Conservation (phyloP, 1,284 basidiomycete genomes). For the Athelia psychrophila region DNA sequence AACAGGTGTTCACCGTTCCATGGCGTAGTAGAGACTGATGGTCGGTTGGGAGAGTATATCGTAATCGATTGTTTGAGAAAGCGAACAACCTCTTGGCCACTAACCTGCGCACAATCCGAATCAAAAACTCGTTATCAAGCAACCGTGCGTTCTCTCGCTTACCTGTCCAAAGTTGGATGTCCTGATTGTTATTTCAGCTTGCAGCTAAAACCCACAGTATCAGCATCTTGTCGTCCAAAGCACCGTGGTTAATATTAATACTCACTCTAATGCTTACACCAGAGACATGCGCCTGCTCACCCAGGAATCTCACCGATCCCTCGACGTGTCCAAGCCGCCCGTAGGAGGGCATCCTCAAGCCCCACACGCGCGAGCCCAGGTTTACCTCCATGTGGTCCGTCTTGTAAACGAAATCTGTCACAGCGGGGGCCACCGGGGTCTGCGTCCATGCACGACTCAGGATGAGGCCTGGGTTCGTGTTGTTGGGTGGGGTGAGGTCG, state of each 20-base stretch:
- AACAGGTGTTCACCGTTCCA: constrained; percentile 33
- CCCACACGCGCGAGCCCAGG: constrained; percentile 39
- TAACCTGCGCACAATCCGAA: too few relatives aligned
- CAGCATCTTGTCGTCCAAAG: background rate
- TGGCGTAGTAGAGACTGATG: constrained; percentile 14
- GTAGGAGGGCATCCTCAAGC: constrained; percentile 36
- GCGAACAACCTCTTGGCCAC: background rate
- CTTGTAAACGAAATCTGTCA: constrained; percentile 28
- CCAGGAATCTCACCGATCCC: constrained; percentile 34
- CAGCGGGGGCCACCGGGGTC: too few relatives aligned
- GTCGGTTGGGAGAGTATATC: constrained; percentile 24
- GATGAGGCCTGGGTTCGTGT: constrained; percentile 20
- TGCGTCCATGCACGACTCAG: constrained; percentile 11
- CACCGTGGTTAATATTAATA: constrained; percentile 8
- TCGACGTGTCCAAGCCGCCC: constrained; percentile 37
- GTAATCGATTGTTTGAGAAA: constrained; percentile 29
- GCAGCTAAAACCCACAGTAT: constrained; percentile 26
- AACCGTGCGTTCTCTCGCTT: constrained; percentile 25
- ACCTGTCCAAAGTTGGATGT: constrained; percentile 15
- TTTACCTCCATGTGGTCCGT: constrained; percentile 38
- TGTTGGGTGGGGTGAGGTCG: constrained; percentile 14
- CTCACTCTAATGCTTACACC: constrained; percentile 34
- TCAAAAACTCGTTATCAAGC: constrained; percentile 10
- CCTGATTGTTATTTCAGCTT: constrained; percentile 34
- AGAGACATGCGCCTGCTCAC: constrained; percentile 31